Conservation (phyloP, 352 stramenopile species). For the Phytopythium kandeliae region DNA sequence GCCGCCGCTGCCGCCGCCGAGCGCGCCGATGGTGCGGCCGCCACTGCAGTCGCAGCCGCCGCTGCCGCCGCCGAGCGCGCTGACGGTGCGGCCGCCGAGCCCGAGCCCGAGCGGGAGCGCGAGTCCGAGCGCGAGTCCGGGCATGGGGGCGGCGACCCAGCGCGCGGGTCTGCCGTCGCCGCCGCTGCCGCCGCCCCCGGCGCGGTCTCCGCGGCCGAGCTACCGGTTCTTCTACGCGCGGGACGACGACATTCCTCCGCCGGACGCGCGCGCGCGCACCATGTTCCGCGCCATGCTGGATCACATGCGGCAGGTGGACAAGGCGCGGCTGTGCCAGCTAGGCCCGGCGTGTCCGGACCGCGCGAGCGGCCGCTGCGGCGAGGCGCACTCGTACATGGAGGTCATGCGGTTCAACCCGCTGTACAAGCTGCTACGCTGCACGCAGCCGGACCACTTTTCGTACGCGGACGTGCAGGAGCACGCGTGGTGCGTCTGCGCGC, state of each 20-base stretch:
- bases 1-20: conserved; percentile 1
- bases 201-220: background rate
- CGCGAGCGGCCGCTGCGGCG: conserved; percentile 11
- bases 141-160: background rate
- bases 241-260: conserved; percentile 16
- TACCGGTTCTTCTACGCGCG: conserved; percentile 30
- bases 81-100: background rate
- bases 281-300: conserved; percentile 50
- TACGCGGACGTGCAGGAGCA: conserved; percentile 31
- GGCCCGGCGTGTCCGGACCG: conserved; percentile 15
- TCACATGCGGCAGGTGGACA: conserved; percentile 36
- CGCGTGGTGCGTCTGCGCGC: conserved; percentile 33
- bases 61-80: background rate
- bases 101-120: conserved; percentile 13
- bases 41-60: background rate
- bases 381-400: conserved; percentile 41
- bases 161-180: background rate
- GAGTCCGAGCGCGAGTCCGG: too few relatives aligned
- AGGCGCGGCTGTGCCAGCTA: conserved; percentile 35
- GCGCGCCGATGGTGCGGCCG: background rate
- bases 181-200: background rate
- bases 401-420: conserved; percentile 51
- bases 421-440: conserved; percentile 41
- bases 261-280: conserved; percentile 15
- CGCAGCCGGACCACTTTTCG: conserved; percentile 37